Evolutionary conservation across 1,284 basidiomycete genomes (phyloP), one percentile per base, ranked within the genome.

Genomic region (Ustilago nuda): DNA sequence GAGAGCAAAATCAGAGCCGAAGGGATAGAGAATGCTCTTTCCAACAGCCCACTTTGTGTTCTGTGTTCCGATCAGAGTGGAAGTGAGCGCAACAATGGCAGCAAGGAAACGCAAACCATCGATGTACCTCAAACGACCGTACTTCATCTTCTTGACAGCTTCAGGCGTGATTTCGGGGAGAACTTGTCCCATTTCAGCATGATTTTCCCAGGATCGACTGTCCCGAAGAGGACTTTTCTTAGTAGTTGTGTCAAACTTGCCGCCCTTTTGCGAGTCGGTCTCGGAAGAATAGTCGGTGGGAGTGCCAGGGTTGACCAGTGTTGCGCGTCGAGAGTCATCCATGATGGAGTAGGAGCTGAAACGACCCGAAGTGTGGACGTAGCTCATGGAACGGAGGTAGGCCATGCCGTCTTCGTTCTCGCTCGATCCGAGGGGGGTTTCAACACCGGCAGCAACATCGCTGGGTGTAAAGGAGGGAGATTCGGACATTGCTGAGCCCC

Each of bases 11-110:
- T 71, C 53, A 19, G 71, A 74, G 58, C 59, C 61, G 51, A 78
- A 70, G 9, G 76, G 76, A n/a, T 78, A 71, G 23, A 78, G 57
- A n/a, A 78, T 66, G 52, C 71, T 78, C n/a, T 36, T 56, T 5
- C 71, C 72, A 9, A 65, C 62, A 9, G 57, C 35, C 76, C 71
- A 71, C 2, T 32, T 64, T 23, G 41, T 53, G 17, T 36, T 59
- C 4, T 53, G 56, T 33, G 33, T 56, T 3, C 56, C 67, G 13
- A 73, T 67, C 4, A 77, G 64, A 7, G 71, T 77, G 8, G 71
- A 66, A 32, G 75, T 67, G 8, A 77, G 66, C 15, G 56, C 71
- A 19, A 71, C 8, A 17, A 77, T 46, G 15, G 75, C 75, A 33
- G 75, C 71, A 11, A 77, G 13, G 33, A 77, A 53, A 4, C 75